phyloP scores from a whole-genome alignment of 2,329 filamentous ascomycete species.

The Pseudogymnoascus destructans region DNA sequence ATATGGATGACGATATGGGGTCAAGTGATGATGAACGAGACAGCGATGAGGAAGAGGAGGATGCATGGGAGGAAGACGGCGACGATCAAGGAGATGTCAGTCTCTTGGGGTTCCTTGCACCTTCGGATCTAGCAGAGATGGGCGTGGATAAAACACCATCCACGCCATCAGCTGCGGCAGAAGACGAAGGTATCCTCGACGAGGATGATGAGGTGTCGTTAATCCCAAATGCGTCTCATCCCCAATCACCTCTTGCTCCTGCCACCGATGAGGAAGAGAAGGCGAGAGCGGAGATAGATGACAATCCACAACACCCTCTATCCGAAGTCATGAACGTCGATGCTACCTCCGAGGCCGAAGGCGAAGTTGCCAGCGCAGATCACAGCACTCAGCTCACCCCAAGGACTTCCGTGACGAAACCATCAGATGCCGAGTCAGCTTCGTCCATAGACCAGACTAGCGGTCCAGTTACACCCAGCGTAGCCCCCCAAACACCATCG shows the following conservation, averaged over 20 bases:
- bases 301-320: not conserved
- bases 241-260: not conserved
- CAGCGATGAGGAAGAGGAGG: conserved; percentile 28
- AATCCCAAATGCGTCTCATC: conserved; percentile 21
- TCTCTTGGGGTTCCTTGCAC: conserved; percentile 25
- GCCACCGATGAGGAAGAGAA: not conserved
- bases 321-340: conserved; percentile 10
- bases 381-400: conserved; percentile 28
- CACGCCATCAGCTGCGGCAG: not conserved
- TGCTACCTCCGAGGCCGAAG: not conserved
- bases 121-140: conserved; percentile 27
- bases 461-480: conserved; percentile 25
- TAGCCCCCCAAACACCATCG: conserved; percentile 29
- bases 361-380: conserved; percentile 22
- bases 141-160: conserved; percentile 15
- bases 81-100: conserved; percentile 33
- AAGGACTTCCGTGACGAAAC: conserved; percentile 26
- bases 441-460: conserved; percentile 26
- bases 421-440: conserved; percentile 25
- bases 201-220: conserved; percentile 23
- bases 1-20: conserved; percentile 55
- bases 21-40: conserved; percentile 39
- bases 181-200: conserved; percentile 13
- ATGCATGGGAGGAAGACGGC: conserved; percentile 26
- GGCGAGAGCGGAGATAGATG: not conserved